Evolutionary conservation across 164 flowering plant genomes (phyloP), one percentile per base, ranked within the genome.

Genomic region (Sextonia rubra): DNA sequence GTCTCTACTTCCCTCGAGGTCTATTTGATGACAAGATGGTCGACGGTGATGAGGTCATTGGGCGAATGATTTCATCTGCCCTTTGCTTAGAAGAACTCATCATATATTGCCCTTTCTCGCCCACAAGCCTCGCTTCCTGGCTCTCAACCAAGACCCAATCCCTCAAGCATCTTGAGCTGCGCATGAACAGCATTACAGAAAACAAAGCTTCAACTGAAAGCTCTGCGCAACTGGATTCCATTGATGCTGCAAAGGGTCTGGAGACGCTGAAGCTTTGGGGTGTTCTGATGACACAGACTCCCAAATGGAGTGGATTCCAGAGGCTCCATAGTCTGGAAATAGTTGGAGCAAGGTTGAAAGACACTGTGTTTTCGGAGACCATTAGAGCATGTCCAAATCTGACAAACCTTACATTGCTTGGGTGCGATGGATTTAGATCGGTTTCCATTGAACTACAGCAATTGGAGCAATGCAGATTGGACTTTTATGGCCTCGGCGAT

Each of bases 201-300:
- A 78, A 79, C 52, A 72, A 76, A 14, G 27, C 32, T 12, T 55
- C 56, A 29, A 27, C 18, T 32, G 88, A 83, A 20, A 69, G 47
- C 65, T 80, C 87, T 29, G 76, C 86, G 0, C 89, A 91, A 72
- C 24, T 91, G 70, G 94, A 91, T 47, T 86, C 87, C 78, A 72
- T 93, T 14, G 69, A 76, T 7, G 66, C 63, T 14, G 92, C 85
- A 25, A 76, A 62, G 44, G 82, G 84, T 68, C 72, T 93, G 82
- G 90, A 88, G 77, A 84, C 91, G 0, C 77, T 93, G 8, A 89
- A 83, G 77, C 87, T 93, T 2, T 91, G 98, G 98, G 98, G 97
- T 68, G 95, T 88, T 7, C 71, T 84, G 30, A 81, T 93, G 88
- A 73, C 73, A 17, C 74, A 80, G 23, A 61, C 88, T 0, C 98